Percentiles rank a stretch among this genome's conserved stretches.
These are phyloP conservation scores for Chrysoporthe deuterocubensis DNA, from an alignment of 2,329 filamentous ascomycete species.

Conservation along the genomic window DNA sequence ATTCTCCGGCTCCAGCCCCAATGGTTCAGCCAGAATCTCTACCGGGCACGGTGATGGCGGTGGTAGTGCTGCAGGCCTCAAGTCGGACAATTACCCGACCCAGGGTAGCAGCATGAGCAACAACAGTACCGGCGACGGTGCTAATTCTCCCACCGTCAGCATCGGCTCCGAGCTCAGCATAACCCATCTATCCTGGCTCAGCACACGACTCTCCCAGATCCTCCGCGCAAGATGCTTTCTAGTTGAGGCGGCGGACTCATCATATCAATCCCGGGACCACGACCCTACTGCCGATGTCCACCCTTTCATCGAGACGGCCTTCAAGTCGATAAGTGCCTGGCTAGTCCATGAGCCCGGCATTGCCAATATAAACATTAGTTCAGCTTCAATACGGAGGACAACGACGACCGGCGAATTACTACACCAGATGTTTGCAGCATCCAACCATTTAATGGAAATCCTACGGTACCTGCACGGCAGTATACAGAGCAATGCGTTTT, in stretches of 20 bases:
- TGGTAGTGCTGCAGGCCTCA: neutral
- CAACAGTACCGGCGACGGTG: neutral
- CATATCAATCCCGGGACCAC: neutral
- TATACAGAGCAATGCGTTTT: neutral
- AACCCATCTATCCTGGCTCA: conserved; percentile 3
- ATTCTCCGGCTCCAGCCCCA: neutral
- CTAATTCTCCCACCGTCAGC: neutral
- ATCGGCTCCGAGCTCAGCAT: neutral
- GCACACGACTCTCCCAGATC: neutral
- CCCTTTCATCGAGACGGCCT: neutral
- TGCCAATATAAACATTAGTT: neutral
- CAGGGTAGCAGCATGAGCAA: neutral
- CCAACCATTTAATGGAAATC: neutral
- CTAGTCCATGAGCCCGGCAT: neutral
- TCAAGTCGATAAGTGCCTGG: conserved; percentile 5
- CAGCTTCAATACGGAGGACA: neutral
- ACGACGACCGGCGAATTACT: neutral
- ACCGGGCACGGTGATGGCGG: neutral
- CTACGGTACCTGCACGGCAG: neutral
- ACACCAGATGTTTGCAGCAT: neutral
- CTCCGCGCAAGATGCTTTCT: neutral
- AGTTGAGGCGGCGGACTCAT: neutral
- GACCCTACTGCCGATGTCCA: neutral
- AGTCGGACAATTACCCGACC: neutral
- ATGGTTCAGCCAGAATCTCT: neutral